These are phyloP conservation scores for Cladosporium sp. DNA, from an alignment of 2,329 filamentous ascomycete genomes.

Conservation along the genomic window DNA sequence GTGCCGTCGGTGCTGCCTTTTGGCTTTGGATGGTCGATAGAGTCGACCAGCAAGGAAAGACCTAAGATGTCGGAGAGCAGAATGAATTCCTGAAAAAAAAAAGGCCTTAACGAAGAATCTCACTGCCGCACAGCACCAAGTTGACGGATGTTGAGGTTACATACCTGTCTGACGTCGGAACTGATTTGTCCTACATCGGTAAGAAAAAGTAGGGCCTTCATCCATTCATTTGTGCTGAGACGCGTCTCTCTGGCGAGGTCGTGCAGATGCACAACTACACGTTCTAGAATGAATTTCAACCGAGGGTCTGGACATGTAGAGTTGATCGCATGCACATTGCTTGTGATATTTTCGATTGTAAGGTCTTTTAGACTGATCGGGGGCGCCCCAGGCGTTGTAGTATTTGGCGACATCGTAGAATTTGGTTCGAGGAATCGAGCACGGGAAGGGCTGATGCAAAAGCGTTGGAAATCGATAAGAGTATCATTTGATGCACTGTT, in stretches of 20 bases:
- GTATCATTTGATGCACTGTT: too few species aligned
- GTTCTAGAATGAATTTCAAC: slow-evolving; percentile 70
- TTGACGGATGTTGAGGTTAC: too few species aligned
- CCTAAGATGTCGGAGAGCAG: slow-evolving; percentile 78
- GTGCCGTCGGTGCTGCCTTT: slow-evolving; percentile 70
- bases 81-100: slow-evolving; percentile 71
- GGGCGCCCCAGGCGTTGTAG: too few species aligned
- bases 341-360: slow-evolving; percentile 77
- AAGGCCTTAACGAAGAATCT: too few species aligned
- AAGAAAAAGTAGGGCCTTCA: slow-evolving; percentile 70
- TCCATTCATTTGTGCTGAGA: slow-evolving; percentile 76
- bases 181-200: slow-evolving; percentile 72
- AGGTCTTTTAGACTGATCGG: slow-evolving; percentile 67
- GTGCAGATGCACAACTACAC: slow-evolving; percentile 76
- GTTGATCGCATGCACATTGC: slow-evolving; percentile 74
- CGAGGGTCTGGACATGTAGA: slow-evolving; percentile 65
- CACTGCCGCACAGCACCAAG: too few species aligned
- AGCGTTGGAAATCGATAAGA: too few species aligned
- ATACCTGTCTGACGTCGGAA: slow-evolving; percentile 69
- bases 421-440: too few species aligned
- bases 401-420: too few species aligned
- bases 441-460: too few species aligned
- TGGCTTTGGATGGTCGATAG: slow-evolving; percentile 81
- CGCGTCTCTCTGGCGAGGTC: slow-evolving; percentile 79
- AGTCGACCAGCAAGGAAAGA: slow-evolving; percentile 76